These are phyloP conservation scores for Pythium vanterpoolii DNA, from an alignment of 352 stramenopile species.

Conservation along the genomic window DNA sequence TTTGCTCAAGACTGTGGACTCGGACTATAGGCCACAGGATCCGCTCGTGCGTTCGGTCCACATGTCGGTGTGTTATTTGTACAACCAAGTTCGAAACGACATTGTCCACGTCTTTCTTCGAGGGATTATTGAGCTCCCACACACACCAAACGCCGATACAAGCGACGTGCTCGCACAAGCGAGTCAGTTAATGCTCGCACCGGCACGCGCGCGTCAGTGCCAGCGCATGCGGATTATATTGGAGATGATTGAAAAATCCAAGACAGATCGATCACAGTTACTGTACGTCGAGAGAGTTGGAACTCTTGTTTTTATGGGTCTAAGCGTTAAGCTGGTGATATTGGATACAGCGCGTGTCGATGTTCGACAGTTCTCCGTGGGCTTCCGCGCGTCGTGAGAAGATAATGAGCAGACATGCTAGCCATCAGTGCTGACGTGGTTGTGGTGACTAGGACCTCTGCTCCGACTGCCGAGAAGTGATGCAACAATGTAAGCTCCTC, in stretches of 20 bases:
- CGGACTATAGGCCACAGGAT: conserved; percentile 9
- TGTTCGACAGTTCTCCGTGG: conserved; percentile 48
- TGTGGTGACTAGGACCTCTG: conserved; percentile 44
- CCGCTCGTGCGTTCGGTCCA: conserved; percentile 30
- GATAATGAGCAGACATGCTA: background rate
- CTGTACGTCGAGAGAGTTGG: conserved; percentile 29
- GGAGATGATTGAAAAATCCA: conserved; percentile 51
- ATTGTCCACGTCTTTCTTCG: conserved; percentile 54
- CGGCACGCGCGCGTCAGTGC: conserved; percentile 39
- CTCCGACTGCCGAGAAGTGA: conserved; percentile 43
- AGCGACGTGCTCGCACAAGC: conserved; percentile 4
- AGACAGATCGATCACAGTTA: conserved; percentile 43
- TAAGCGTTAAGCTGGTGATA: background rate
- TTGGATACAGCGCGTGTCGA: conserved; percentile 37
- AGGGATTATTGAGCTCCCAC: conserved; percentile 51
- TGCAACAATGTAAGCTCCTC: conserved; percentile 51
- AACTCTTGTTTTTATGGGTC: background rate
- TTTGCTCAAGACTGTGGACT: conserved; percentile 59
- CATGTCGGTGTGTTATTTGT: conserved; percentile 65
- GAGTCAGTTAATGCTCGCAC: conserved; percentile 36
- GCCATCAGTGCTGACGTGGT: background rate
- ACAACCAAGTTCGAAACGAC: conserved; percentile 38
- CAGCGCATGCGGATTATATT: conserved; percentile 51
- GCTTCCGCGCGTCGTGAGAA: conserved; percentile 41
- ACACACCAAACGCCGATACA: conserved; percentile 13